Evolutionary conservation across 495 filamentous ascomycete species (phyloP).

Genomic region (Trypethelium eluteriae): DNA sequence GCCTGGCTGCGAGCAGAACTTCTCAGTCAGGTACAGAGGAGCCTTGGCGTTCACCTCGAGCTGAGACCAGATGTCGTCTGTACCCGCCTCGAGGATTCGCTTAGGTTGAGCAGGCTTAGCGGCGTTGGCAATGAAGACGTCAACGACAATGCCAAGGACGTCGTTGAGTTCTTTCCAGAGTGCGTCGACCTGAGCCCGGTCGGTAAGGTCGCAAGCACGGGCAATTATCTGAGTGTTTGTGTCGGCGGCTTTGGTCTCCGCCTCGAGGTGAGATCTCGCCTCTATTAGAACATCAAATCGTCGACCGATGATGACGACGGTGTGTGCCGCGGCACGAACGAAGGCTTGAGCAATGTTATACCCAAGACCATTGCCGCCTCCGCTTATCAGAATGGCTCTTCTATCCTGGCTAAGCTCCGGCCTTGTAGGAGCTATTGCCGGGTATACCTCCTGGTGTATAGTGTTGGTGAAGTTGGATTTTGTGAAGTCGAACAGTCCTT

Average conservation of each 20-base stretch:
- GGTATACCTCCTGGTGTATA: conserved; percentile 14
- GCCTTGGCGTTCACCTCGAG: conserved; percentile 7
- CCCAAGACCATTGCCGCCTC: conserved; percentile 16
- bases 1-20: conserved; percentile 6
- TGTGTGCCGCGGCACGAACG: conserved; percentile 16
- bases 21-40: conserved; percentile 6
- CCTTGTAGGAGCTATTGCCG: conserved; percentile 17
- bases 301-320: conserved; percentile 18
- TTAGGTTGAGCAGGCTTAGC: conserved; percentile 9
- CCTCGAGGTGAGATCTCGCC: conserved; percentile 14
- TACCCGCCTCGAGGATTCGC: conserved; percentile 4
- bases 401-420: conserved; percentile 10
- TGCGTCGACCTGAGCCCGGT: conserved; percentile 4
- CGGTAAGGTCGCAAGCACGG: conserved; percentile 11
- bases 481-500: background rate
- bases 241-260: background rate
- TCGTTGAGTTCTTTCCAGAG: conserved; percentile 7
- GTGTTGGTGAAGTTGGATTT: conserved; percentile 22
- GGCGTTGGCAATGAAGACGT: conserved; percentile 6
- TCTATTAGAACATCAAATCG: conserved; percentile 14
- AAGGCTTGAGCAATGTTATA: conserved; percentile 13
- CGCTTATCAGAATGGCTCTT: conserved; percentile 18
- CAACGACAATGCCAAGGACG: conserved; percentile 5
- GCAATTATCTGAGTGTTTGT: conserved; percentile 11
- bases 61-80: conserved; percentile 11